These are phyloP conservation scores for Pythium brassicae DNA, from an alignment of 352 stramenopile genomes.

Conservation along the genomic window DNA sequence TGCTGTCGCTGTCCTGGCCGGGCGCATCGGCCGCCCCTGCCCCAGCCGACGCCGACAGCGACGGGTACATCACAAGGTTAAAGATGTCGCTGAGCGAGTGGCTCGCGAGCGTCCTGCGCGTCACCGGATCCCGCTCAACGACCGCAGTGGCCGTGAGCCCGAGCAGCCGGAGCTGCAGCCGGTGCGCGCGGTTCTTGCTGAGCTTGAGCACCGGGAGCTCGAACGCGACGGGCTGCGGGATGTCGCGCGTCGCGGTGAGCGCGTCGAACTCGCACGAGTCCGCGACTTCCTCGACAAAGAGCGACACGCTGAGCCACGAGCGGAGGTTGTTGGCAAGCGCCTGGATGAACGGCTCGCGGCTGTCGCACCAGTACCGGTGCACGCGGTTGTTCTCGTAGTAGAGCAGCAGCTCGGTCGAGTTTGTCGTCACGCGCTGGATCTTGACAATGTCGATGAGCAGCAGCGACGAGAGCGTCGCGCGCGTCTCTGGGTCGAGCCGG, in stretches of 20 bases:
- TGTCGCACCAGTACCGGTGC: slow-evolving; percentile 85
- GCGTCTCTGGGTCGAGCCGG: slow-evolving; percentile 58
- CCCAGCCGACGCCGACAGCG: slow-evolving; percentile 68
- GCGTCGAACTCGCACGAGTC: slow-evolving; percentile 84
- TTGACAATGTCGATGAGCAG: slow-evolving; percentile 87
- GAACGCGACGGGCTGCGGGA: slow-evolving; percentile 75
- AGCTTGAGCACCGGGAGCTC: slow-evolving; percentile 85
- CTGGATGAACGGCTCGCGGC: slow-evolving; percentile 84
- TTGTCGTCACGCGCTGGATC: slow-evolving; percentile 80
- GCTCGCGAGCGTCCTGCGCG: slow-evolving; percentile 57
- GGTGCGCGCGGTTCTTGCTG: slow-evolving; percentile 72
- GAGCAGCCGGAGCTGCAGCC: slow-evolving; percentile 68
- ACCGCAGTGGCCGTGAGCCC: slow-evolving; percentile 65
- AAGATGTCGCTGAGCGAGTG: slow-evolving; percentile 79
- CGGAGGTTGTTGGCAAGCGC: slow-evolving; percentile 84
- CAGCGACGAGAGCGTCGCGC: slow-evolving; percentile 73
- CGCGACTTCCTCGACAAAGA: slow-evolving; percentile 82
- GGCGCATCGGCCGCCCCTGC: no score
- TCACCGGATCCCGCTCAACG: slow-evolving; percentile 72
- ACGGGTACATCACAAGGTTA: slow-evolving; percentile 86
- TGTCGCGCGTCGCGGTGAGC: slow-evolving; percentile 69
- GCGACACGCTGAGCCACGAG: slow-evolving; percentile 76
- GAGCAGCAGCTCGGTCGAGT: slow-evolving; percentile 77
- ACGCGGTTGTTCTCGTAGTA: slow-evolving; percentile 88
- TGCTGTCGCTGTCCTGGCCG: slow-evolving; percentile 28